Percentiles rank a stretch among this genome's conserved stretches.
Conservation (phyloP, 306 rosid genomes). For the Mimosa bimucronata region DNA sequence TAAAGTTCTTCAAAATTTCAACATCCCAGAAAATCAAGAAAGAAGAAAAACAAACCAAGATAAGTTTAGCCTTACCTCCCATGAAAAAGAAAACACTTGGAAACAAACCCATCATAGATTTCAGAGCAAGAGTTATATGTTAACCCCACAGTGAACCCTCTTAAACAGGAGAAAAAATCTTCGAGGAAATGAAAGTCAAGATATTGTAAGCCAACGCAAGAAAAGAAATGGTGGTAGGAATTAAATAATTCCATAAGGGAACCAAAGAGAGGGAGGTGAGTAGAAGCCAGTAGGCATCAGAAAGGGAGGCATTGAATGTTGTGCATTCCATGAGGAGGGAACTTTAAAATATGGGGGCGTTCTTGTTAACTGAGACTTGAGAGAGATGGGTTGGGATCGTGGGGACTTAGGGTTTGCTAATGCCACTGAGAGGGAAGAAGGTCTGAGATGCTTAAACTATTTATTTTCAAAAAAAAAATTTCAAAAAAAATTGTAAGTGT, state of each 20-base stretch:
- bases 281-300: constrained; percentile 51
- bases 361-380: too few species aligned
- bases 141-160: constrained; percentile 56
- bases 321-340: constrained; percentile 35
- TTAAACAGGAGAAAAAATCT: constrained; percentile 60
- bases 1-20: background rate
- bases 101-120: constrained; percentile 67
- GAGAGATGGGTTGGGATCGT: background rate
- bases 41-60: background rate
- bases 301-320: background rate
- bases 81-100: constrained; percentile 77
- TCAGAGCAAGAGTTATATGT: constrained; percentile 54
- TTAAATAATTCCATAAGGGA: constrained; percentile 57
- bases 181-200: constrained; percentile 65
- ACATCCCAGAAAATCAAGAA: background rate
- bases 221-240: constrained; percentile 29
- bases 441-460: too few species aligned
- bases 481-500: too few species aligned
- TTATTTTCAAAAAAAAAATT: too few species aligned
- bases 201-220: constrained; percentile 55
- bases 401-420: too few species aligned
- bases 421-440: too few species aligned
- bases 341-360: too few species aligned
- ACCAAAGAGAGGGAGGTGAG: constrained; percentile 51
- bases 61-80: constrained; percentile 43